Conservation (phyloP, 192 early-diverging fungal species). For the Fimicolochytrium jonesii region DNA sequence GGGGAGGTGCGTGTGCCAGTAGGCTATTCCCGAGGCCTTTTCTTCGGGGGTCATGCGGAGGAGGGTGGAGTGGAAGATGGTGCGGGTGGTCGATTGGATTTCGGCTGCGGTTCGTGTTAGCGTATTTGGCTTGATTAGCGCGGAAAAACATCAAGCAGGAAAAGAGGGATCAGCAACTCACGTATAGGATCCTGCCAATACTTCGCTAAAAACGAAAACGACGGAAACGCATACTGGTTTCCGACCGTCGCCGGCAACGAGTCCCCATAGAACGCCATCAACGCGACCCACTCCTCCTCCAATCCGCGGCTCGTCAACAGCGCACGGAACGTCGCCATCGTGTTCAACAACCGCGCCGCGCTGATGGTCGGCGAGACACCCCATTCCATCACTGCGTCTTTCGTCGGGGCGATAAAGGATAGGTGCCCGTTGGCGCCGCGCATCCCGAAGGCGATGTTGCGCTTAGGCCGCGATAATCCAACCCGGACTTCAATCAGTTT, state of each 20-base stretch:
- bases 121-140: neutral
- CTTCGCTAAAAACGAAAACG: constrained; percentile 68
- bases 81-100: constrained; percentile 61
- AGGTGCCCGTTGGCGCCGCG: constrained; percentile 64
- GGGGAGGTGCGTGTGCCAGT: constrained; percentile 55
- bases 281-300: constrained; percentile 36
- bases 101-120: constrained; percentile 46
- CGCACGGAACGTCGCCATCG: constrained; percentile 52
- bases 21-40: constrained; percentile 50
- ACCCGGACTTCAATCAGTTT: constrained; percentile 25
- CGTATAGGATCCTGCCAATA: constrained; percentile 82
- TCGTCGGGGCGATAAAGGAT: constrained; percentile 53
- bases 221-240: constrained; percentile 49
- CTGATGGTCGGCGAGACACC: constrained; percentile 59
- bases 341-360: constrained; percentile 61
- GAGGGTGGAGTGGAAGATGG: constrained; percentile 52
- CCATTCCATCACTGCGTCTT: constrained; percentile 41
- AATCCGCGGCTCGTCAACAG: constrained; percentile 47
- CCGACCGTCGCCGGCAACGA: constrained; percentile 48
- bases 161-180: no score
- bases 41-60: constrained; percentile 46
- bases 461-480: neutral
- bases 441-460: constrained; percentile 39
- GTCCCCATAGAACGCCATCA: constrained; percentile 50
- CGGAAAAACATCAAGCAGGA: neutral